Evolutionary conservation across 768 basidiomycete genomes (phyloP), one percentile per base, ranked within the genome.

Genomic region (Dictyophora rubrovolvata): DNA sequence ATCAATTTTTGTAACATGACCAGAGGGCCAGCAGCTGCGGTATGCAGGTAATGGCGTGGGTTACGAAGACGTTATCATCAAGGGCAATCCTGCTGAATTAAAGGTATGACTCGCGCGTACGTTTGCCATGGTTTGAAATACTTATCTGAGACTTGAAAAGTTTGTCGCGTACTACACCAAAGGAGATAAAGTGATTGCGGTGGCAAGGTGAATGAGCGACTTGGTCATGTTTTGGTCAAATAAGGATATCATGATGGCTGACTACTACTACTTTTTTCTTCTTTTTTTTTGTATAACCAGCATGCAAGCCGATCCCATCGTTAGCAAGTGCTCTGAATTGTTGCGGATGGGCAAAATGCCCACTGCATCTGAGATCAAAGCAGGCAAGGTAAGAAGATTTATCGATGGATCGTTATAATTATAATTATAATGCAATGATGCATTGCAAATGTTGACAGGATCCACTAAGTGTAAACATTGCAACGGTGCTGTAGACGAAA

Each of bases 11-110:
- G 11, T 2, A 33, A 34, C 10, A 59, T 51, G 21, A 56, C 1
- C 63, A 88, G 87, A 87, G 81, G 91, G 92, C 36, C 85, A 87
- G 67, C 88, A 93, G 66, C 73, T 96, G 48, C 79, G 93, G 53
- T 96, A 94, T 72, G 84, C 86, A 66, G 93, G 93, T 5, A 71
- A 84, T 50, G 85, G 87, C 5, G 75, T 75, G 1, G 77, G 78
- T 1, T 87, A 79, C 65, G 90, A 94, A 63, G 87, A 93, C 63
- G 73, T 90, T 20, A 81, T 85, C 66, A 80, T 94, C 64, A 81
- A 85, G 58, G 93, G 93, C 3, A 77, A 85, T 68, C 77, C 85
- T 0, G 78, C 72, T 7, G 88, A 87, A 62, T 72, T 93, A 75
- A 93, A 94, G 81, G 89, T 86, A 57, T 48, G 70, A 63, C 12